Conservation (phyloP, 495 filamentous ascomycete species). For the Pyrenopolyporus hunteri region DNA sequence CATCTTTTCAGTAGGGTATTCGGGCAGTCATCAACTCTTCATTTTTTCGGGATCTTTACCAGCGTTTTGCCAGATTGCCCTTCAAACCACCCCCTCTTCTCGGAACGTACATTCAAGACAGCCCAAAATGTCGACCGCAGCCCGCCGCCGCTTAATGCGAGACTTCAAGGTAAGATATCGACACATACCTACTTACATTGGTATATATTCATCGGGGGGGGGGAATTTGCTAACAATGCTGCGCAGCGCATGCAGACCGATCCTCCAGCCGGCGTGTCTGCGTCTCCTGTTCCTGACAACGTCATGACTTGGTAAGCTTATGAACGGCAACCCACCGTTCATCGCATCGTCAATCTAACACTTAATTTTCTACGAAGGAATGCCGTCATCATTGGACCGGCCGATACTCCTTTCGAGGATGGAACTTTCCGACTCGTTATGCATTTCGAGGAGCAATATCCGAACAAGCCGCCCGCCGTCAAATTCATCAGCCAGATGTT, state of each 20-base stretch:
- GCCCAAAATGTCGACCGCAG: slow-evolving; percentile 83
- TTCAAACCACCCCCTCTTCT: background rate
- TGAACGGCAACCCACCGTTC: background rate
- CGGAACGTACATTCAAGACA: background rate
- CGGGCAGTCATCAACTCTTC: background rate
- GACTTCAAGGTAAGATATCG: slow-evolving; percentile 82
- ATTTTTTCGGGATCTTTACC: too few relatives aligned
- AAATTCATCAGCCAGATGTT: slow-evolving; percentile 99
- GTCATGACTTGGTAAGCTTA: slow-evolving; percentile 93
- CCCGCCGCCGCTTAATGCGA: slow-evolving; percentile 93
- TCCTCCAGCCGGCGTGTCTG: slow-evolving; percentile 94
- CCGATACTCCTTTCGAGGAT: slow-evolving; percentile 98
- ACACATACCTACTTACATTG: slow-evolving; percentile 45
- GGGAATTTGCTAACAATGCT: slow-evolving; percentile 9
- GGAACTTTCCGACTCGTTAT: slow-evolving; percentile 97
- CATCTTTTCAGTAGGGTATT: background rate
- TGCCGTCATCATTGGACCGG: slow-evolving; percentile 96
- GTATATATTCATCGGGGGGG: background rate
- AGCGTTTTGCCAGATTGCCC: background rate
- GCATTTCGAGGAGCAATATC: slow-evolving; percentile 99
- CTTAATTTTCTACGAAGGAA: slow-evolving; percentile 71
- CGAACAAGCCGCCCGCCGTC: slow-evolving; percentile 95
- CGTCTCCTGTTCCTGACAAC: slow-evolving; percentile 96
- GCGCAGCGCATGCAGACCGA: slow-evolving; percentile 97
- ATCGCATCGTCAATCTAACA: slow-evolving; percentile 17